Conservation (phyloP, 495 filamentous ascomycete species). For the Aspergillus sclerotiicarbonarius region DNA sequence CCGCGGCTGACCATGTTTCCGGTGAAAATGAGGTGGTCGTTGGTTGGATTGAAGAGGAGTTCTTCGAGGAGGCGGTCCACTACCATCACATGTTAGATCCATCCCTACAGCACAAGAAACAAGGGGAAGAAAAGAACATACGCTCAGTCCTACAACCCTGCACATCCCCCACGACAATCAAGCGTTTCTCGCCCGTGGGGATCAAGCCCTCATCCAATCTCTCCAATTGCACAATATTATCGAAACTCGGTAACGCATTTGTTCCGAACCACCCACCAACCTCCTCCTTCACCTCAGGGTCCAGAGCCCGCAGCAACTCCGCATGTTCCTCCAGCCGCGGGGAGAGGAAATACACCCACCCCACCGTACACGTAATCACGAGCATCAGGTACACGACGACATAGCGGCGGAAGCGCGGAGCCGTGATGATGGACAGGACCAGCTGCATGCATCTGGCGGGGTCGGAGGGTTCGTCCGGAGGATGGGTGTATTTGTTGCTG, state of each 20-base stretch:
- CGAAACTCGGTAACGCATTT: constrained; percentile 48
- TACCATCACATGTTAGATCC: constrained; percentile 21
- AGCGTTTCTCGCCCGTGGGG: constrained; percentile 23
- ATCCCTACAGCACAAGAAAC: neutral
- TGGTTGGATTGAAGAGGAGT: constrained; percentile 56
- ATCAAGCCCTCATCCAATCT: constrained; percentile 19
- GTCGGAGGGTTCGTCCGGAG: constrained; percentile 20
- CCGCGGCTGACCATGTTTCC: constrained; percentile 90
- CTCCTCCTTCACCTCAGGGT: constrained; percentile 30
- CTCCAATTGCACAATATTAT: constrained; percentile 42
- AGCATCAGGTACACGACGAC: constrained; percentile 42
- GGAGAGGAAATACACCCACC: constrained; percentile 42
- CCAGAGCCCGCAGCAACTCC: constrained; percentile 35
- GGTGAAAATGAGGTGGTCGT: constrained; percentile 77
- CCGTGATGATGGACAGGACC: constrained; percentile 33
- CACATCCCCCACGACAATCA: constrained; percentile 85
- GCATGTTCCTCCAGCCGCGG: constrained; percentile 40
- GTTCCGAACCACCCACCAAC: constrained; percentile 46
- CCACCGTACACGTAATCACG: constrained; percentile 32
- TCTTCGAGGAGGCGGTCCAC: constrained; percentile 67
- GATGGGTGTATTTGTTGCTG: constrained; percentile 24
- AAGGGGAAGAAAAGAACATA: constrained; percentile 28
- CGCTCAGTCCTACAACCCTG: constrained; percentile 75
- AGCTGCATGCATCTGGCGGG: constrained; percentile 30
- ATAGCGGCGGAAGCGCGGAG: constrained; percentile 49